Percentiles rank a stretch among this genome's conserved stretches.
phyloP scores from a whole-genome alignment of 192 early-diverging fungal genomes.

The Coemansia furcata region DNA sequence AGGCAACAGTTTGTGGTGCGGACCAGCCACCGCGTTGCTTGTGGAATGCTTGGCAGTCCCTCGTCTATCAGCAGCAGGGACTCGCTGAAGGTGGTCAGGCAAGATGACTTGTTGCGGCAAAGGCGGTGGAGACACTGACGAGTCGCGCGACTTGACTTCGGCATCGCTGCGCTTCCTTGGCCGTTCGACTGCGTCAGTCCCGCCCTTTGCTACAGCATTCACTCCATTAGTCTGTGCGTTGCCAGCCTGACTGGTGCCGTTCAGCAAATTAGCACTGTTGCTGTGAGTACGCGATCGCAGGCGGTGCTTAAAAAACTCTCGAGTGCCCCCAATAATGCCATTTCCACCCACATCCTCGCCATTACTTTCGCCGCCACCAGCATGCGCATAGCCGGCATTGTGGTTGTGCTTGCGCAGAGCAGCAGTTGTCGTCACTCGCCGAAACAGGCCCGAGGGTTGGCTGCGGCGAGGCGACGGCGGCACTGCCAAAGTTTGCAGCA shows the following conservation, averaged over 20 bases:
- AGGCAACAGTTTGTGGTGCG: neutral
- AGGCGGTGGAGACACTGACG: conserved; percentile 5
- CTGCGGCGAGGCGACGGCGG: conserved; percentile 1
- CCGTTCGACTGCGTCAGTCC: neutral
- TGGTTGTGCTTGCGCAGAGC: conserved; percentile 26
- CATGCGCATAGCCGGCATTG: neutral
- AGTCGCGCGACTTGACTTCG: conserved; percentile 38
- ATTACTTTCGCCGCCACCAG: conserved; percentile 8
- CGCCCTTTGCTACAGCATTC: neutral
- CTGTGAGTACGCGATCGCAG: conserved; percentile 42
- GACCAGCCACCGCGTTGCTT: neutral
- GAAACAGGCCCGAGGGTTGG: conserved; percentile 20
- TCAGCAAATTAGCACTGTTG: conserved; percentile 7
- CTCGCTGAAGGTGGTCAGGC: conserved; percentile 23
- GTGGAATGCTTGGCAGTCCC: neutral
- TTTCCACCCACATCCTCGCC: conserved; percentile 5
- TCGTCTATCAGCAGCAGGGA: neutral
- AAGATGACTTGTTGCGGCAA: conserved; percentile 11
- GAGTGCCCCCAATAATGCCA: conserved; percentile 42
- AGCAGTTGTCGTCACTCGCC: conserved; percentile 36
- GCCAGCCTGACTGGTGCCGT: neutral
- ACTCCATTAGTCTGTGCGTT: neutral
- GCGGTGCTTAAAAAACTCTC: conserved; percentile 41
- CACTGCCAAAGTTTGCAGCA: neutral
- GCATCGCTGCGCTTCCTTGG: conserved; percentile 40